phyloP scores from a whole-genome alignment of 2,329 filamentous ascomycete species.

The Fusarium xyrophilum region DNA sequence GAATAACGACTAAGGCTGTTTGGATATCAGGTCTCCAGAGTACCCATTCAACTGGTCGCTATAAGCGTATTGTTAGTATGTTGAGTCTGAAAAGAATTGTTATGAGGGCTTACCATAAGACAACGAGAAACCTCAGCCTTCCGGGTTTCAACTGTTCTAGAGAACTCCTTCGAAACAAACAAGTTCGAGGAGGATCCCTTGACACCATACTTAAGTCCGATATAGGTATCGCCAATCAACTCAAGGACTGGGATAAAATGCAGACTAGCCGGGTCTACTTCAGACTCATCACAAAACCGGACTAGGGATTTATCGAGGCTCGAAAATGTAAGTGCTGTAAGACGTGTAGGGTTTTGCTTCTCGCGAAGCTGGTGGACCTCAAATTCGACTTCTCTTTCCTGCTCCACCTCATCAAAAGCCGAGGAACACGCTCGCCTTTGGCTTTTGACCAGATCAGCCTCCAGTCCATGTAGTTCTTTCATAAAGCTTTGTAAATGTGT shows the following conservation, averaged over 20 bases:
- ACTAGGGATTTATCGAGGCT: slow-evolving; percentile 49
- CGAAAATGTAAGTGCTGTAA: slow-evolving; percentile 50
- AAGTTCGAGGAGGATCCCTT: neutral
- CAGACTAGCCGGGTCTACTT: neutral
- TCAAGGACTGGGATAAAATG: neutral
- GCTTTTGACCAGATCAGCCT: neutral
- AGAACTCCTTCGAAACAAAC: neutral
- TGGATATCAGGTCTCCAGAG: neutral
- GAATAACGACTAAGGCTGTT: neutral
- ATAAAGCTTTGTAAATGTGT: neutral
- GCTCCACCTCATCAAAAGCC: slow-evolving; percentile 65
- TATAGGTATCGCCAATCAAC: neutral
- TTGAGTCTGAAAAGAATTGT: fast-evolving
- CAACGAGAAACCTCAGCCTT: neutral
- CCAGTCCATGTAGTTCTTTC: neutral
- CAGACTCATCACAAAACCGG: neutral
- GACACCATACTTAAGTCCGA: neutral
- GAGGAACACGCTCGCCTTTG: slow-evolving; percentile 47
- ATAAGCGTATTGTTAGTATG: fast-evolving
- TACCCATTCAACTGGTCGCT: slow-evolving; percentile 4
- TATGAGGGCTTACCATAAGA: neutral
- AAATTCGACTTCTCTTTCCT: slow-evolving; percentile 65
- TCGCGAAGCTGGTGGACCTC: slow-evolving; percentile 65
- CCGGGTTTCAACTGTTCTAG: neutral
- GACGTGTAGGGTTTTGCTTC: slow-evolving; percentile 54